These are phyloP conservation scores for Botrytis galanthina DNA, from an alignment of 2,329 filamentous ascomycete species.

Conservation along the genomic window DNA sequence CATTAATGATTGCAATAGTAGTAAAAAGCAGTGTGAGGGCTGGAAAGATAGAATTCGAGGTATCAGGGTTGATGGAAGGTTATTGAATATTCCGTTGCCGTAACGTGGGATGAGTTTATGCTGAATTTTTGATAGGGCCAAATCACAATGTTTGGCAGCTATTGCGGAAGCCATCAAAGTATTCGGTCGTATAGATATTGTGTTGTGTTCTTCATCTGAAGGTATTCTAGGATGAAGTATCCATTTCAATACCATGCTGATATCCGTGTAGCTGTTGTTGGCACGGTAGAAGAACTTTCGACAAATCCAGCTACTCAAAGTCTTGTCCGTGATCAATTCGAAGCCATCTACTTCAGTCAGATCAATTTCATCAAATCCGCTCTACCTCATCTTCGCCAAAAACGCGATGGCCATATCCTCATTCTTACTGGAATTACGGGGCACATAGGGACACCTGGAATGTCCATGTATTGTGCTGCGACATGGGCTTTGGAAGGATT, in stretches of 20 bases:
- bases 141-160: conserved; percentile 54
- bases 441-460: conserved; percentile 87
- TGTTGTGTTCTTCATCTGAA: conserved; percentile 87
- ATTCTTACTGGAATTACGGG: conserved; percentile 86
- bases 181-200: conserved; percentile 85
- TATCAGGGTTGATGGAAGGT: conserved; percentile 59
- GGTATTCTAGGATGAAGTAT: conserved; percentile 46
- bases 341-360: conserved; percentile 91
- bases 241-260: neutral
- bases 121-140: conserved; percentile 34
- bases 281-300: conserved; percentile 85
- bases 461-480: conserved; percentile 87
- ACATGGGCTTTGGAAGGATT: conserved; percentile 96
- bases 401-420: conserved; percentile 85
- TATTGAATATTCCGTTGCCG: neutral
- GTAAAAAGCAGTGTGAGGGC: conserved; percentile 63
- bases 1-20: conserved; percentile 65
- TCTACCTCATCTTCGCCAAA: conserved; percentile 73
- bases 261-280: conserved; percentile 66
- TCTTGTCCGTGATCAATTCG: conserved; percentile 86
- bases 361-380: conserved; percentile 93
- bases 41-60: conserved; percentile 76
- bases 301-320: conserved; percentile 70
- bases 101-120: neutral
- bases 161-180: conserved; percentile 80